Evolutionary conservation across 768 basidiomycete genomes (phyloP).

Genomic region (Psilocybe tampanensis): DNA sequence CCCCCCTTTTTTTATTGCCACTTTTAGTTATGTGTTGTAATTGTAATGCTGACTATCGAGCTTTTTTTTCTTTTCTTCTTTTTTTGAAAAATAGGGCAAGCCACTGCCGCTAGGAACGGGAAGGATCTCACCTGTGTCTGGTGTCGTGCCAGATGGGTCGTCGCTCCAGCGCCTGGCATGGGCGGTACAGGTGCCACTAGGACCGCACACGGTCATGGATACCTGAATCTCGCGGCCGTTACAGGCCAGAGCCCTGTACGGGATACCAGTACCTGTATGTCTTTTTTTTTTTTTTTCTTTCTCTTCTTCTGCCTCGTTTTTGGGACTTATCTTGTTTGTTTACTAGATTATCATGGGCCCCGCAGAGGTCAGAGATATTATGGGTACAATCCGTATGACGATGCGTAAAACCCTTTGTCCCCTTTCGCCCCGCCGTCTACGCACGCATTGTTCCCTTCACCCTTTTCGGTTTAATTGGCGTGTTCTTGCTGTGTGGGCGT

Average conservation of each 20-base stretch:
- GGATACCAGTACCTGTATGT: slow-evolving; percentile 71
- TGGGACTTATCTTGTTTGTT: not conserved
- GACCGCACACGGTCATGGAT: slow-evolving; percentile 36
- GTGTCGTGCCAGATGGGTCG: slow-evolving; percentile 68
- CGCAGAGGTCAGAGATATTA: slow-evolving; percentile 30
- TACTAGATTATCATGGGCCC: slow-evolving; percentile 39
- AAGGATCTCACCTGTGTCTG: slow-evolving; percentile 70
- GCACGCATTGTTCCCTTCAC: not conserved
- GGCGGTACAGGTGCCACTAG: slow-evolving; percentile 22
- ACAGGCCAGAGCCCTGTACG: slow-evolving; percentile 62
- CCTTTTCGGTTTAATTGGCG: not conserved
- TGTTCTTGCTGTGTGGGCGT: not conserved
- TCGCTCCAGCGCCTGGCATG: slow-evolving; percentile 15
- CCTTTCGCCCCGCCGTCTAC: not conserved
- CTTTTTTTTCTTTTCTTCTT: not conserved
- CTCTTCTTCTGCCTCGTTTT: not conserved
- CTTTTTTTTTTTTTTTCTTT: slow-evolving; percentile 1
- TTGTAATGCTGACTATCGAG: too few relatives aligned
- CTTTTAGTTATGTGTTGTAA: too few relatives aligned
- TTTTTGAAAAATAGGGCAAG: slow-evolving; percentile 38
- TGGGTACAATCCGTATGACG: slow-evolving; percentile 25
- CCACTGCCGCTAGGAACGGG: slow-evolving; percentile 32
- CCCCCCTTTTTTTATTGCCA: too few relatives aligned
- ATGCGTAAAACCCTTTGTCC: slow-evolving; percentile 1
- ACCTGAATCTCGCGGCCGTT: slow-evolving; percentile 56